Base-by-base conservation (phyloP, 2,329 filamentous ascomycete genomes). In the Rutstroemia sp. region DNA sequence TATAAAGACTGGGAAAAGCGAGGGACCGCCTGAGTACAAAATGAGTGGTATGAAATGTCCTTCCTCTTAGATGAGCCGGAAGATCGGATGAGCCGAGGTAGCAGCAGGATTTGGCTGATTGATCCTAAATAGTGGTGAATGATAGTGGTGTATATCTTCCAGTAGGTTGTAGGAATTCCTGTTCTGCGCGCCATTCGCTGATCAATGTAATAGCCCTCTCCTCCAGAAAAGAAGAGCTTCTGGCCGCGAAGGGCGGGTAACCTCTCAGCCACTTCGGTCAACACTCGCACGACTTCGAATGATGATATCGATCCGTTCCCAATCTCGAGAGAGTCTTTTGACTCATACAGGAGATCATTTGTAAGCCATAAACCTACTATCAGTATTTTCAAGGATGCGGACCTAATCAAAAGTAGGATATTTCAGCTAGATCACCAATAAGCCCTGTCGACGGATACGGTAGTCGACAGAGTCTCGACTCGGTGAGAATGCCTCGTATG, bases 311-410 rank as follows among this genome's bases (percentile, higher is more conserved):
- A 97, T 69, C 91, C 88, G 14, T 97, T 97, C 70, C 90, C 88
- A 61, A 97, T 97, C 70, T 96, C 92, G 39, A 83, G 92, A 67
- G 94, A 97, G 74, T 96, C 92, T 2, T 97, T 97, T 68, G 94
- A 97, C 71, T 96, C 92, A 3, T 97, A 97, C 73, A 81, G 94
- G 61, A 84, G 94, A 67, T 96, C 92, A 61, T 97, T 97, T 76
- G 92, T 96, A 80, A 65, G 87, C 78, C 14, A 16, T 25, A 48
- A 30, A 5, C 16, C 44, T 10, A 47, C 48, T 54, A 16, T n/a
- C 17, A 23, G 9, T 40, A 30, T 4, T 12, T 17, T 4, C 9
- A 38, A 48, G 36, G 34, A 27, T 16, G 17, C 30, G 16, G 12
- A 21, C 34, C 57, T 63, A 34, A 59, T 9, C 45, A n/a, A 57